Percentiles rank a stretch among this genome's conserved stretches.
phyloP scores from a whole-genome alignment of 2,329 filamentous ascomycete species.

The Beauveria asiatica region DNA sequence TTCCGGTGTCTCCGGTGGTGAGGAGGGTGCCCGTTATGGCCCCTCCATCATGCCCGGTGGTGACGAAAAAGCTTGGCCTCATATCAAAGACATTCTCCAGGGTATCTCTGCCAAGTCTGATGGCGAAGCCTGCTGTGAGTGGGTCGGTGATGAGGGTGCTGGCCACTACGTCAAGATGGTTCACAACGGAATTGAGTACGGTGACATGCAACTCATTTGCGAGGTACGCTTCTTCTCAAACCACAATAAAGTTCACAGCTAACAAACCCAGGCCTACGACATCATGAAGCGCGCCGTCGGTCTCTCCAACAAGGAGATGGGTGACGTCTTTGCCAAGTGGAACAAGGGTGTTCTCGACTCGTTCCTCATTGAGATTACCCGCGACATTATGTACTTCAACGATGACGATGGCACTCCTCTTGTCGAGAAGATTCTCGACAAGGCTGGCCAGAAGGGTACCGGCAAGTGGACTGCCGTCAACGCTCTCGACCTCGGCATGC shows the following conservation, averaged over 20 bases:
- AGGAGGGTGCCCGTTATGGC: slow-evolving; percentile 96
- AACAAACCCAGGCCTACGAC: slow-evolving; percentile 74
- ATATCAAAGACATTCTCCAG: slow-evolving; percentile 99
- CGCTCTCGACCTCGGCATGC: slow-evolving; percentile 95
- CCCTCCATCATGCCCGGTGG: slow-evolving; percentile 98
- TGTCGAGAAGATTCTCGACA: slow-evolving; percentile 98
- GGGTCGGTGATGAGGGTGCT: slow-evolving; percentile 98
- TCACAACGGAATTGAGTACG: slow-evolving; percentile 99
- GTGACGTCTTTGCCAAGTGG: slow-evolving; percentile 89
- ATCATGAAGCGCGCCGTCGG: slow-evolving; percentile 98
- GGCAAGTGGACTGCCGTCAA: slow-evolving; percentile 99
- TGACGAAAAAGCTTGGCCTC: slow-evolving; percentile 94
- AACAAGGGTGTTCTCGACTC: slow-evolving; percentile 98
- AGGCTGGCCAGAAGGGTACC: slow-evolving; percentile 98
- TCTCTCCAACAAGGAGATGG: slow-evolving; percentile 85
- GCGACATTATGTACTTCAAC: slow-evolving; percentile 97
- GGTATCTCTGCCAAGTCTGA: slow-evolving; percentile 96
- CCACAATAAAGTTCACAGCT: not conserved
- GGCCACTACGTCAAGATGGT: slow-evolving; percentile 99
- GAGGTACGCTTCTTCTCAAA: slow-evolving; percentile 52
- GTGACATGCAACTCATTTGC: slow-evolving; percentile 99
- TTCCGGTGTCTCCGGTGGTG: slow-evolving; percentile 95
- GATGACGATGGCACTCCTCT: slow-evolving; percentile 86
- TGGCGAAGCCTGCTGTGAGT: slow-evolving; percentile 95
- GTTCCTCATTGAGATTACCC: slow-evolving; percentile 98